Evolutionary conservation across 116 monocot species (phyloP).

Genomic region (Thalassia testudinum): DNA sequence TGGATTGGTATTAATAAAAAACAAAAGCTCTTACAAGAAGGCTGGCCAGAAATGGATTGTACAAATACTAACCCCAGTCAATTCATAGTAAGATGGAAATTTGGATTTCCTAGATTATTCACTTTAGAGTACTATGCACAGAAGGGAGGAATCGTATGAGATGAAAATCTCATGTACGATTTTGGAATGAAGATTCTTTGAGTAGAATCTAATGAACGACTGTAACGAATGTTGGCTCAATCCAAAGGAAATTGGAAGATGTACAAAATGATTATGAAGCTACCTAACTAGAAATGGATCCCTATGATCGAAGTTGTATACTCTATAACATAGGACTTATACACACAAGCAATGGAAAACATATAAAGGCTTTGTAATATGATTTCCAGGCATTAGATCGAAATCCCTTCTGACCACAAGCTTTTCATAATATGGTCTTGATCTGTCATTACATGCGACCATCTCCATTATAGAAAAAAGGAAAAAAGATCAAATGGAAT

Average conservation of each 20-base stretch:
- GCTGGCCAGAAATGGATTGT: no score
- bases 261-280: conserved; percentile 14
- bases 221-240: no score
- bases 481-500: background rate
- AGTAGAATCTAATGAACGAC: no score
- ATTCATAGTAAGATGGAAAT: no score
- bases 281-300: conserved; percentile 10
- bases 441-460: conserved; percentile 2
- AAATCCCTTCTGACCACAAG: background rate
- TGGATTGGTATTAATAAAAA: no score
- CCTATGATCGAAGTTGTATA: conserved; percentile 3
- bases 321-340: conserved; percentile 7
- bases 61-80: no score
- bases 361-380: conserved; percentile 6
- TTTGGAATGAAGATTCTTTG: no score
- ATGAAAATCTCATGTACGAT: no score
- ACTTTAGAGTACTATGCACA: no score
- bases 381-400: conserved; percentile 2
- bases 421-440: conserved; percentile 1
- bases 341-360: conserved; percentile 1
- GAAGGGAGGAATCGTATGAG: no score
- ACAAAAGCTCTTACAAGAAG: no score
- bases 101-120: no score
- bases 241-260: conserved; percentile 12
- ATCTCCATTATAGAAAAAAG: background rate